These are phyloP conservation scores for Pichia insulana DNA, from an alignment of 805 yeast genomes.

Conservation along the genomic window DNA sequence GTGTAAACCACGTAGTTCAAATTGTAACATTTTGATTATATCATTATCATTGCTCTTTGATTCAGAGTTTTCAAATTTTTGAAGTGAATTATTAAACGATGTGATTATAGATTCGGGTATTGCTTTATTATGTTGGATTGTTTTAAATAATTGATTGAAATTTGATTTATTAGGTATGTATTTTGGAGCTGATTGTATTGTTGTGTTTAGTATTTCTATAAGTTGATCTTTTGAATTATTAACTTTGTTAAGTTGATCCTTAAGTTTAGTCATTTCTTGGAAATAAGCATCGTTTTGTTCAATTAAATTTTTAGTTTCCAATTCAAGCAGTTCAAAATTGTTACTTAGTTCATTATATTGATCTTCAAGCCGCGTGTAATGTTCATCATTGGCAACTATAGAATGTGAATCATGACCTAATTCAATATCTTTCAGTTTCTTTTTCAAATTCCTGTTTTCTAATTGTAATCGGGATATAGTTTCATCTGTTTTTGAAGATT, in stretches of 20 bases:
- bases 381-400: conserved; percentile 10
- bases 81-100: conserved; percentile 6
- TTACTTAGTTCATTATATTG: conserved; percentile 7
- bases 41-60: conserved; percentile 17
- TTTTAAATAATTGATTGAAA: conserved; percentile 2
- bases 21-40: conserved; percentile 21
- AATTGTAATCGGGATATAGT: conserved; percentile 11
- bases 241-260: conserved; percentile 4
- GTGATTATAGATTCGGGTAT: too few species aligned
- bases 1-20: conserved; percentile 22
- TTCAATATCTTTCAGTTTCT: conserved; percentile 14
- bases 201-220: not conserved
- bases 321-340: conserved; percentile 4
- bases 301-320: conserved; percentile 9
- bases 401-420: conserved; percentile 12
- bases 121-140: conserved; percentile 4
- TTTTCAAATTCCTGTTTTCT: conserved; percentile 11
- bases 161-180: conserved; percentile 6
- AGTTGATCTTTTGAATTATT: conserved; percentile 4
- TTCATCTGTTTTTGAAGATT: not conserved
- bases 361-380: conserved; percentile 8
- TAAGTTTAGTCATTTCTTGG: conserved; percentile 8
- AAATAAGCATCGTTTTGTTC: conserved; percentile 9
- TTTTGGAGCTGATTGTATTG: conserved; percentile 11
- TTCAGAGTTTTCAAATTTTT: not conserved